A percentile compares a stretch with the other conserved stretches of the same genome.
Conservation (phyloP, 345 rosid genomes). For the Ricinus communis region DNA sequence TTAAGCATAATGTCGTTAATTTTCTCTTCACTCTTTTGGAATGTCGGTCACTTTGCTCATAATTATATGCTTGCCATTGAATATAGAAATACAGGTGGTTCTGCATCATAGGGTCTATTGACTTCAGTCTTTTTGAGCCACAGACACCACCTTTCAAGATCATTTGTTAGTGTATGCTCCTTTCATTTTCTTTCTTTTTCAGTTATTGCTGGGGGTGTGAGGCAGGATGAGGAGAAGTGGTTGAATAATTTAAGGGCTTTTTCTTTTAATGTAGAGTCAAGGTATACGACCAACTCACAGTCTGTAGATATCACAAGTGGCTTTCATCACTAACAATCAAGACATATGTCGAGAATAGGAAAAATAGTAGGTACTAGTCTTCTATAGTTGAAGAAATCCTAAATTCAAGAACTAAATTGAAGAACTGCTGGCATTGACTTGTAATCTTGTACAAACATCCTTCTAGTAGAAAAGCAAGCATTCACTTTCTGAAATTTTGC, state of each 20-base stretch:
- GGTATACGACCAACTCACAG: neutral
- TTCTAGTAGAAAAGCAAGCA: neutral
- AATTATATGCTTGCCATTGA: too few species aligned
- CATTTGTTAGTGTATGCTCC: neutral
- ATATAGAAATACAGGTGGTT: too few species aligned
- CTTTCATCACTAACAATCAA: neutral
- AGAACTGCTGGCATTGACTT: neutral
- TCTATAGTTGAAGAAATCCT: neutral
- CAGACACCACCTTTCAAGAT: neutral
- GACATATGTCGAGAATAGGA: neutral
- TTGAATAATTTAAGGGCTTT: neutral
- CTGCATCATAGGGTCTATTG: too few species aligned
- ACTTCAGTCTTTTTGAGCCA: too few species aligned
- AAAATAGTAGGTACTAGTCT: neutral
- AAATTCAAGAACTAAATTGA: neutral
- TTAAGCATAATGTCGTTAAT: neutral
- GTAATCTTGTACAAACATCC: neutral
- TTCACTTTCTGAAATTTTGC: neutral
- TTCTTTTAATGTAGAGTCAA: constrained; percentile 3
- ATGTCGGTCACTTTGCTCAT: too few species aligned
- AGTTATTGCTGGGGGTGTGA: too few species aligned
- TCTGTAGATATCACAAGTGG: neutral
- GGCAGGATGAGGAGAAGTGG: neutral
- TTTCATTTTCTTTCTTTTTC: neutral
- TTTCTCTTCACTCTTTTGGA: neutral